Percentiles rank a stretch among this genome's conserved stretches.
phyloP scores from a whole-genome alignment of 257 asterid genomes.

The Gentiana dahurica region DNA sequence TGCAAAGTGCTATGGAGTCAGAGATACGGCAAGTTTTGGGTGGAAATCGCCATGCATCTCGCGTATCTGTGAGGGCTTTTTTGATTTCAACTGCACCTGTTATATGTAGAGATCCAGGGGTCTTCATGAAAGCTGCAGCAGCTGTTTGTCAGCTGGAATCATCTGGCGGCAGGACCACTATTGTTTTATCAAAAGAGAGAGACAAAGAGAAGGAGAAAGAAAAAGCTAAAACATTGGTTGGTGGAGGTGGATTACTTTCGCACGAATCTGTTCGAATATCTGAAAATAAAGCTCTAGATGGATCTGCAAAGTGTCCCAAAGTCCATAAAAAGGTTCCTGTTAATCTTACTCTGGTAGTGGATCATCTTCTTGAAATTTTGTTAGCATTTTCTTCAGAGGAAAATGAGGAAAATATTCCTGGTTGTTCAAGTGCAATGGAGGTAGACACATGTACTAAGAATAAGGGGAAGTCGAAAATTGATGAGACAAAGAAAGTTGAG shows the following conservation, averaged over 20 bases:
- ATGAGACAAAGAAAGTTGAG: slow-evolving; percentile 45
- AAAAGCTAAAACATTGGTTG: slow-evolving; percentile 41
- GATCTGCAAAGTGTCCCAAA: slow-evolving; percentile 55
- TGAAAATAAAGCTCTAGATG: slow-evolving; percentile 75
- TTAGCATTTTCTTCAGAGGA: slow-evolving; percentile 45
- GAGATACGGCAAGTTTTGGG: slow-evolving; percentile 87
- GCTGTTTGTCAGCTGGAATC: slow-evolving; percentile 87
- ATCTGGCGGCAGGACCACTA: slow-evolving; percentile 77
- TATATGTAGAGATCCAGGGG: slow-evolving; percentile 83
- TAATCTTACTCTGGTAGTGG: slow-evolving; percentile 76
- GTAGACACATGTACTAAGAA: slow-evolving; percentile 71
- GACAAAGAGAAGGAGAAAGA: slow-evolving; percentile 76
- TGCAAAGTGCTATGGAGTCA: slow-evolving; percentile 95
- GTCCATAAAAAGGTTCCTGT: slow-evolving; percentile 84
- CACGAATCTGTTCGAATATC: slow-evolving; percentile 51
- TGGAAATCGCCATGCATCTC: slow-evolving; percentile 79
- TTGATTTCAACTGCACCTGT: slow-evolving; percentile 93
- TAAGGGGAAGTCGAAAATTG: slow-evolving; percentile 94
- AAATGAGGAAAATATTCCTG: slow-evolving; percentile 28
- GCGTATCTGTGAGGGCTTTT: slow-evolving; percentile 57
- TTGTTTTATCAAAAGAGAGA: slow-evolving; percentile 60
- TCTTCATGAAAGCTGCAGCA: slow-evolving; percentile 80
- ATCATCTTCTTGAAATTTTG: slow-evolving; percentile 83
- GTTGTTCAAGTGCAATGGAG: slow-evolving; percentile 66
- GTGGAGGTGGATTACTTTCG: slow-evolving; percentile 50